Evolutionary conservation across 805 yeast species (phyloP).

Genomic region (Nakazawaea ambrosiae): DNA sequence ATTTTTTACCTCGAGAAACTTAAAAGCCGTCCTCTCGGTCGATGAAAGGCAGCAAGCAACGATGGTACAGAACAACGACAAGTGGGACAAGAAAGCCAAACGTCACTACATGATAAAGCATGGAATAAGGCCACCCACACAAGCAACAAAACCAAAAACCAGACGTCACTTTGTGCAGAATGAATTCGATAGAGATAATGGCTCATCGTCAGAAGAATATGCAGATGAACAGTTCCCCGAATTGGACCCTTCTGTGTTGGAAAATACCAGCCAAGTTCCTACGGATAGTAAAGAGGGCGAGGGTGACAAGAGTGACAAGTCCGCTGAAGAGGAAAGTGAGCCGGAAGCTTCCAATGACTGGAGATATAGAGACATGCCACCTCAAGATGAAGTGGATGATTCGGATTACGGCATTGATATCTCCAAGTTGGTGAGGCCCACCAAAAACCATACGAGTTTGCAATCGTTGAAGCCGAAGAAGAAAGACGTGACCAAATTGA

Average conservation of each 20-base stretch:
- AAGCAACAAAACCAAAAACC: conserved; percentile 2
- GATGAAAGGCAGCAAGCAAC: not conserved
- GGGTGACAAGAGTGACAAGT: conserved; percentile 9
- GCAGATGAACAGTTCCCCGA: not conserved
- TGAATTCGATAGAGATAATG: not conserved
- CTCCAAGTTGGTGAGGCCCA: not conserved
- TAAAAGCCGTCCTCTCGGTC: no score
- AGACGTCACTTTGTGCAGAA: conserved; percentile 11
- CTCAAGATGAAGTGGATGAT: conserved; percentile 1
- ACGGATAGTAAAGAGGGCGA: conserved; percentile 1
- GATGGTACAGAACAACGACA: conserved; percentile 47
- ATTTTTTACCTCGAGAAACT: not conserved
- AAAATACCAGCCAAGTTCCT: not conserved
- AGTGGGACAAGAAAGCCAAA: conserved; percentile 45
- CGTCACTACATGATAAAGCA: conserved; percentile 35
- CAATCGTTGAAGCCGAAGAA: not conserved
- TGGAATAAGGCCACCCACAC: conserved; percentile 18
- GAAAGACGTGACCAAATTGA: conserved; percentile 4
- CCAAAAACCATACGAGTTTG: no score
- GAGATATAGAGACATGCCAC: conserved; percentile 20
- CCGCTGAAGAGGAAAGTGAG: not conserved
- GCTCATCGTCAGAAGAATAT: not conserved
- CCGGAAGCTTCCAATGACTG: conserved; percentile 18
- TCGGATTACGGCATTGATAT: not conserved
- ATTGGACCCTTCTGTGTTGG: no score